phyloP scores from a whole-genome alignment of 768 basidiomycete genomes.

The Collybia sp. region DNA sequence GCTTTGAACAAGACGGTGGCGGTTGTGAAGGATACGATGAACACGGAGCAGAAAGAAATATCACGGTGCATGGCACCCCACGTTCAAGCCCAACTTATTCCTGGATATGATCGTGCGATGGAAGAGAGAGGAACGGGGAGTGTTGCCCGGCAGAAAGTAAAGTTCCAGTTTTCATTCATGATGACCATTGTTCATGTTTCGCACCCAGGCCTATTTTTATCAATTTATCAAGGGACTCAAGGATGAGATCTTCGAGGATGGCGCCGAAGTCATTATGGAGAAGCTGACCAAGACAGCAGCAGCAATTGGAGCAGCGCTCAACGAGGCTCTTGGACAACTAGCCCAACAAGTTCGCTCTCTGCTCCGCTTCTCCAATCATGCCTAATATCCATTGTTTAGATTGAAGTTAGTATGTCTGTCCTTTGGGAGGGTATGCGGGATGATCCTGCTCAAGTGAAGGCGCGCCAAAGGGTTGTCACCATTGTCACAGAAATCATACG shows the following conservation, averaged over 20 bases:
- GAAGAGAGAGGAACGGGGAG: constrained; percentile 50
- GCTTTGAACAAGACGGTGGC: constrained; percentile 44
- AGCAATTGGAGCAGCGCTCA: constrained; percentile 45
- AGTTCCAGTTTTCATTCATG: background rate
- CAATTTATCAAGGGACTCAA: constrained; percentile 36
- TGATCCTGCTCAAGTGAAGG: constrained; percentile 37
- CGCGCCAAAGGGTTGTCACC: constrained; percentile 33
- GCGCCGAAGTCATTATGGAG: constrained; percentile 45
- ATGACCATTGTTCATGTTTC: background rate
- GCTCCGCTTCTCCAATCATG: constrained; percentile 7
- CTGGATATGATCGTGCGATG: constrained; percentile 52
- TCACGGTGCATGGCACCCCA: constrained; percentile 54
- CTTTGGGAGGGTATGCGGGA: constrained; percentile 55
- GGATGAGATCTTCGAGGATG: constrained; percentile 46
- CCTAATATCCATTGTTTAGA: constrained; percentile 15
- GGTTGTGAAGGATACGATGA: constrained; percentile 44
- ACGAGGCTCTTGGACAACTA: constrained; percentile 39
- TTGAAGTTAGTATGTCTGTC: constrained; percentile 52
- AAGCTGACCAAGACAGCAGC: constrained; percentile 41
- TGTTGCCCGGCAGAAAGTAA: constrained; percentile 57
- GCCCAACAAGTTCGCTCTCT: constrained; percentile 45
- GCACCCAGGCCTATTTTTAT: constrained; percentile 41
- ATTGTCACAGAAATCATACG: constrained; percentile 30
- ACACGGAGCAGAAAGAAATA: constrained; percentile 52
- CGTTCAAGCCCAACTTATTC: constrained; percentile 43